Conservation (phyloP, 83 land plant species). For the Larix sibirica region DNA sequence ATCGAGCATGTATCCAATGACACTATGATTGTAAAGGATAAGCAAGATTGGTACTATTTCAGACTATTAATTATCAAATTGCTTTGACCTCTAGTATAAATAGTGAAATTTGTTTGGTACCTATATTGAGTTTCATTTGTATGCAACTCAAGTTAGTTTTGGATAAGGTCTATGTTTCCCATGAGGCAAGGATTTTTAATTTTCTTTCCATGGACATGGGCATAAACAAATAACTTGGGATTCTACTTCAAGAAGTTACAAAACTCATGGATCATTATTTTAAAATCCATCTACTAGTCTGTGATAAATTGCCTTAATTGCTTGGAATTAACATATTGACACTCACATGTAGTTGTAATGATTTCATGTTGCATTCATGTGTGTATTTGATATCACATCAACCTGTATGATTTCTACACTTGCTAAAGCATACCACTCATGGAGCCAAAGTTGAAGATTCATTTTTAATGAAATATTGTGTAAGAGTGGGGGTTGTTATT, state of each 20-base stretch:
- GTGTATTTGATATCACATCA: too few relatives aligned
- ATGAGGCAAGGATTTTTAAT: not conserved
- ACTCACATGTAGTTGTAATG: not conserved
- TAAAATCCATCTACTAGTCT: conserved; percentile 3
- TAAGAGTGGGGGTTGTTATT: not conserved
- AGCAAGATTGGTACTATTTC: not conserved
- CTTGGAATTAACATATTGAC: conserved; percentile 8
- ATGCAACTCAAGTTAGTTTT: conserved; percentile 10
- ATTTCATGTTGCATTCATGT: too few relatives aligned
- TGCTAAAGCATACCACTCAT: conserved; percentile 1
- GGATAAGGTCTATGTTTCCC: not conserved
- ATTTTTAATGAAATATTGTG: conserved; percentile 1
- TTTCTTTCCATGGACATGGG: not conserved
- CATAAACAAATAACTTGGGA: not conserved
- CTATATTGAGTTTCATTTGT: not conserved
- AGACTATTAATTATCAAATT: conserved; percentile 3
- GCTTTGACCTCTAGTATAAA: not conserved
- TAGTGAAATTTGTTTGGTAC: conserved; percentile 3
- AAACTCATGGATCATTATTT: conserved; percentile 10
- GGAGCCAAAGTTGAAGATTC: not conserved
- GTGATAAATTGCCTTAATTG: conserved; percentile 13
- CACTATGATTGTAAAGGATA: not conserved
- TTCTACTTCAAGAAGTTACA: conserved; percentile 1
- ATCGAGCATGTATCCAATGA: not conserved
- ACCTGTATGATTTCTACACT: not conserved